Base-by-base conservation (phyloP, 2,329 filamentous ascomycete species). In the Colletotrichum sp. region DNA sequence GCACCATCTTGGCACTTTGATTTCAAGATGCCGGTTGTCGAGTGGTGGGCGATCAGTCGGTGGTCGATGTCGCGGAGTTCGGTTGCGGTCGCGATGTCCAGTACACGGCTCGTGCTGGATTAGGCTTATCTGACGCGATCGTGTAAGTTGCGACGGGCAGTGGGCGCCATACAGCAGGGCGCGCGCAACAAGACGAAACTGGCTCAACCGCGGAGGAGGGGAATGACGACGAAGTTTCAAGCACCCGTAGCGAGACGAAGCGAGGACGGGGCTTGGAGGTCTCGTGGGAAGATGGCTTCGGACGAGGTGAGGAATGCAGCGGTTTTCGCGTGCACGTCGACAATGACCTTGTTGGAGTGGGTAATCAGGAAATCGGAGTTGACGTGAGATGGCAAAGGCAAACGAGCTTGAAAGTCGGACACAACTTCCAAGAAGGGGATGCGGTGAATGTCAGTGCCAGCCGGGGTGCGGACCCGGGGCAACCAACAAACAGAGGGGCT, bases 1-100 rank as follows among this genome's bases (percentile, higher is more conserved):
- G 87, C 78, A 87, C 87, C 90, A 92, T 92, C 66, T 77, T 85
- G 81, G 73, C 75, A 52, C 26, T 59, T 26, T 24, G 49, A 49
- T n/a, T 26, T 26, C 7, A 36, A 34, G 16, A 30, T 55, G 59
- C 18, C 59, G 36, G 32, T n/a, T 15, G 24, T 32, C n/a, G 8
- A 64, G 13, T 44, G 13, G 30, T 30, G 36, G 44, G 13, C 16
- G 10, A 62, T 30, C 52, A 69, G 59, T 49, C 62, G 72, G 30
- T 49, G 36, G 57, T 60, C 59, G 39, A 32, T 59, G 21, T 34
- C 49, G 52, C 30, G 71, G 77, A 64, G 68, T 62, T 68, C 66
- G 24, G 28, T 39, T 62, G 66, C 74, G 74, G 69, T 77, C 32
- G 57, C 57, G 64, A 39, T 39, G 52, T 70, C 59, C 36, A 36